Evolutionary conservation across 1,139 yeast species (phyloP), one percentile per base, ranked within the genome.

Genomic region (Geotrichum reessii): DNA sequence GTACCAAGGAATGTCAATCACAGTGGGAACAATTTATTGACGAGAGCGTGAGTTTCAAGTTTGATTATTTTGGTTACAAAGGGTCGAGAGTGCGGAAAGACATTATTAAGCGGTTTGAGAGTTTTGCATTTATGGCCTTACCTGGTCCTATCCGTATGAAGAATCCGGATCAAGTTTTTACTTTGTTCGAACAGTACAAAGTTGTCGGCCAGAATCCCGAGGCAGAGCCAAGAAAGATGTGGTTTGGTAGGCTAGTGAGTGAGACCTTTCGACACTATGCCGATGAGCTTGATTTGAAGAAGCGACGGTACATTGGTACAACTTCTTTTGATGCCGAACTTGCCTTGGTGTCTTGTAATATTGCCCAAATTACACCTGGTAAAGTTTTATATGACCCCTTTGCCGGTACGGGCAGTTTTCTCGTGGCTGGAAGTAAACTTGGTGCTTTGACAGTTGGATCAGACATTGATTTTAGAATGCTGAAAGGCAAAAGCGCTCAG

Each of bases 391-490:
- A 90, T 69, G 99, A 93, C 73, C 99, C 99, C 14, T 93, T 93
- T 74, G 89, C 89, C 2, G 99, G 99, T 0, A 93, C 99, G 0
- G 99, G 99, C 0, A 90, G 97, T 22, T 93, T 93, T 67, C 76
- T 93, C 53, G 87, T 91, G 1, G 92, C 97, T 0, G 96, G 93
- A 11, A 91, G 95, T 0, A 82, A 86, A 64, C 90, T 82, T 70
- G 97, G 97, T 1, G 95, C 93, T 0, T 68, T 85, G 12, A 82
- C 91, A 0, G 74, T 88, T 50, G 98, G 98, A 0, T 86, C 97
- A 0, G 99, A 93, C 71, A 92, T 93, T 56, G 99, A 93, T 69
- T 86, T 90, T 3, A 78, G 97, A 57, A 83, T 90, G 70, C 78
- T 93, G 53, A 80, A 83, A 63, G 99, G 99, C 0, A 88, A 87